phyloP scores from a whole-genome alignment of 139 green algal species.

The Coelastrella sp. region DNA sequence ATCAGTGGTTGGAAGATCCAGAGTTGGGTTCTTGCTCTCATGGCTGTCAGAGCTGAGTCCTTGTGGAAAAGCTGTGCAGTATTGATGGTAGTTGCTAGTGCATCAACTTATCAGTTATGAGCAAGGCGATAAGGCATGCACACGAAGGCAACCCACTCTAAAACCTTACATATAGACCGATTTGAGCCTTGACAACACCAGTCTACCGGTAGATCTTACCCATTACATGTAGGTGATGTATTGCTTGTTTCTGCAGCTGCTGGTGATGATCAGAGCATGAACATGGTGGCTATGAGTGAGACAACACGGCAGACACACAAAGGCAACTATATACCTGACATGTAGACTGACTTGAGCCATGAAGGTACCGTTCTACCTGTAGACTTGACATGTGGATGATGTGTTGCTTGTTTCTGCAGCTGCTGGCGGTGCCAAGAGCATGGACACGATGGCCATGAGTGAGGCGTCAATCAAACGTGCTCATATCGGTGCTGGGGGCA shows the following conservation, averaged over 20 bases:
- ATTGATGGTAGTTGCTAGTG: conserved; percentile 40
- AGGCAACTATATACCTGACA: too few relatives aligned
- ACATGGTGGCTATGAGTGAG: conserved; percentile 62
- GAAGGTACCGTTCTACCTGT: not conserved
- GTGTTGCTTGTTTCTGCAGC: not conserved
- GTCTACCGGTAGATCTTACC: too few relatives aligned
- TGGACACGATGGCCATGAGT: conserved; percentile 63
- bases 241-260: not conserved
- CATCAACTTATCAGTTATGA: conserved; percentile 65
- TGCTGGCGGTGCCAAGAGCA: conserved; percentile 55
- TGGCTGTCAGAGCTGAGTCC: too few relatives aligned
- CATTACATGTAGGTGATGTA: not conserved
- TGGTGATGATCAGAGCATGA: conserved; percentile 57
- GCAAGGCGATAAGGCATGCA: conserved; percentile 17
- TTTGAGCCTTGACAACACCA: not conserved
- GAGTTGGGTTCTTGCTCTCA: too few relatives aligned
- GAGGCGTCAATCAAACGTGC: conserved; percentile 57
- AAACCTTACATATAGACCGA: too few relatives aligned
- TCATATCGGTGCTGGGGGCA: conserved; percentile 45
- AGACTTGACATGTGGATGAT: not conserved
- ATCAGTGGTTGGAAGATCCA: too few relatives aligned
- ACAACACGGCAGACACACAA: too few relatives aligned
- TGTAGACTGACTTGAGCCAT: too few relatives aligned
- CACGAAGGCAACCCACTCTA: too few relatives aligned
- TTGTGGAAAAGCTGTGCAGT: too few relatives aligned